Evolutionary conservation across 306 rosid genomes (phyloP).

Genomic region (Malus sylvestris): DNA sequence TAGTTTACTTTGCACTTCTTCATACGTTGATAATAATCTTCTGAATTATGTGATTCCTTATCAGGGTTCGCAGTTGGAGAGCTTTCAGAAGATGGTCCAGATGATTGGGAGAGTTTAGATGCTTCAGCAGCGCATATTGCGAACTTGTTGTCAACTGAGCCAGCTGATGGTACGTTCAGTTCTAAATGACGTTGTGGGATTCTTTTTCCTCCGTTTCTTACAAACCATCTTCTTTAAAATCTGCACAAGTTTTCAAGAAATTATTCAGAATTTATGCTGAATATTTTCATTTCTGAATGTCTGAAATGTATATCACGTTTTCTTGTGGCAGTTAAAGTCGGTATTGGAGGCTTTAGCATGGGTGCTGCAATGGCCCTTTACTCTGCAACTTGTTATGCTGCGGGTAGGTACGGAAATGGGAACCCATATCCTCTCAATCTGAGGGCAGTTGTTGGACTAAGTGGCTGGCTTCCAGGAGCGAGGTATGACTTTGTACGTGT

Average conservation of each 20-base stretch:
- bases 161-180: slow-evolving; percentile 71
- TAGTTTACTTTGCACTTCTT: neutral
- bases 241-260: neutral
- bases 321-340: slow-evolving; percentile 78
- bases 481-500: slow-evolving; percentile 39
- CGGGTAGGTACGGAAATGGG: slow-evolving; percentile 83
- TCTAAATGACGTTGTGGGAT: neutral
- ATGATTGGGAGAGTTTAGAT: slow-evolving; percentile 98
- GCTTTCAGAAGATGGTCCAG: slow-evolving; percentile 84
- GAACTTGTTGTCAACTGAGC: slow-evolving; percentile 89
- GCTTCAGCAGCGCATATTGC: slow-evolving; percentile 92
- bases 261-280: neutral
- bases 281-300: slow-evolving; percentile 7
- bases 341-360: slow-evolving; percentile 98
- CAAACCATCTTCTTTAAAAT: neutral
- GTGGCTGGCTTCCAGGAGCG: slow-evolving; percentile 99
- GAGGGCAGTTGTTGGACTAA: slow-evolving; percentile 83
- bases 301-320: neutral
- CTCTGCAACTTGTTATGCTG: slow-evolving; percentile 92
- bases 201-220: neutral
- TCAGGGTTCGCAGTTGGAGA: slow-evolving; percentile 98
- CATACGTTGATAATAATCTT: neutral
- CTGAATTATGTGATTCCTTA: slow-evolving; percentile 17
- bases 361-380: slow-evolving; percentile 96
- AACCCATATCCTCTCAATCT: slow-evolving; percentile 68